Conservation (phyloP, 2,329 filamentous ascomycete species). For the Aspergillus pseudotamarii region DNA sequence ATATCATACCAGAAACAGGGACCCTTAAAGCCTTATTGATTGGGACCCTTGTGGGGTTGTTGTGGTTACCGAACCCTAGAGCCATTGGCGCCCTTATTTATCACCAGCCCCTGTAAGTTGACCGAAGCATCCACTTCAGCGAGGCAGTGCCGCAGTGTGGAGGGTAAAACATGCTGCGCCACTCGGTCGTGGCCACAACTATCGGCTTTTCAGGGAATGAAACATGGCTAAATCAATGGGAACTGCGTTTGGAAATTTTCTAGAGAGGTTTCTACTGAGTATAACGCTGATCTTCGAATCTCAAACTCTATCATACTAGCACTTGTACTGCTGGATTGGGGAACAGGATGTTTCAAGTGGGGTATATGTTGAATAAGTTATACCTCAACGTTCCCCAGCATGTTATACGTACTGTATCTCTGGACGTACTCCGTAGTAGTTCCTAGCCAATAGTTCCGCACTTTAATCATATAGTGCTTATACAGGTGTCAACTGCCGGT, state of each 20-base stretch:
- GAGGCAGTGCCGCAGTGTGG: background rate
- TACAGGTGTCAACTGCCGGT: background rate
- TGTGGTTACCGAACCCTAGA: background rate
- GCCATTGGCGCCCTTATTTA: background rate
- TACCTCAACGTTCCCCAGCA: background rate
- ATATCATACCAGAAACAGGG: background rate
- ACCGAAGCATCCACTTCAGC: background rate
- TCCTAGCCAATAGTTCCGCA: too few relatives aligned
- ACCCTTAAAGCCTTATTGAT: background rate
- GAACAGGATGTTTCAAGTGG: background rate
- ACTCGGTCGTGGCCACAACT: background rate
- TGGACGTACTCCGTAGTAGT: too few relatives aligned
- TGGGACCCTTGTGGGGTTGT: background rate
- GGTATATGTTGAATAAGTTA: background rate
- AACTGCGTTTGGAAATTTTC: background rate
- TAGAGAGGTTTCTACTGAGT: background rate
- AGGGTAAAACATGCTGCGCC: conserved; percentile 1
- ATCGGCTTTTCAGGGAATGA: background rate
- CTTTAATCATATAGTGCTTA: too few relatives aligned
- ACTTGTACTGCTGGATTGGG: background rate
- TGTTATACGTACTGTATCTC: background rate
- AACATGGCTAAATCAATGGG: background rate
- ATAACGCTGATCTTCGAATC: background rate
- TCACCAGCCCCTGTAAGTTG: background rate
- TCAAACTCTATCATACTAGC: background rate